Base-by-base conservation (phyloP, 768 basidiomycete species). In the Auricularia auricula-judae region DNA sequence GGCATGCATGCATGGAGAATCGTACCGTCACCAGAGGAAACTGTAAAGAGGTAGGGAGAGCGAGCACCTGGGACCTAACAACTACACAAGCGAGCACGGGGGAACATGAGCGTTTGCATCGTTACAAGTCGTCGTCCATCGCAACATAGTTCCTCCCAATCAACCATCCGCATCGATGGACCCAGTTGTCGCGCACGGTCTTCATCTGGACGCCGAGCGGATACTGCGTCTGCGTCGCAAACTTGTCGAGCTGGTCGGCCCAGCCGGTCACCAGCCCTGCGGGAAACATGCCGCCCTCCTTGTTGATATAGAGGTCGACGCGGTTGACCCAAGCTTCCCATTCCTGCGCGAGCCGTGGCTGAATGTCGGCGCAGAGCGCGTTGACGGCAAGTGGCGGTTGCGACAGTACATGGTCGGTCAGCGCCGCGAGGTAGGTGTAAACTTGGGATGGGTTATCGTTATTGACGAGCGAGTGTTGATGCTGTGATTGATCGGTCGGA, bases 271-370 rank as follows among this genome's bases (percentile, higher is more conserved):
- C 89, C 8, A 81, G 82, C 66, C 91, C 89, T 42, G 78, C 80
- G 2, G 88, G 84, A 72, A 91, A 91, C 90, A 93, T 90, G 4
- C 88, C 85, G 4, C 84, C 88, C 66, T 87, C 79, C 14, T 74
- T 77, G 70, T 93, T 93, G 3, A 90, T 87, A 16, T 83, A 75
- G 8, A 82, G 76, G 68, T 91, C 88, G 36, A 93, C 80, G 59
- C 80, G 80, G 44, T 83, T 79, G 21, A 91, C 78, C 91, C 91
- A 93, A 14, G 84, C 84, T 62, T 77, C 81, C 91, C 91, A 93
- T 72, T 93, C 91, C 62, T 86, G 80, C 7, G 78, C 69, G 34
- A 93, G 74, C 10, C 89, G 85, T 1, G 86, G 82, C 59, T 87
- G 77, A 10, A 93, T 73, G 53, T 82, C 74, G 1, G 83, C 84